Percentiles rank a stretch among this genome's conserved stretches.
phyloP scores from a whole-genome alignment of 2,329 filamentous ascomycete genomes.

The Talaromyces albobiverticillius region DNA sequence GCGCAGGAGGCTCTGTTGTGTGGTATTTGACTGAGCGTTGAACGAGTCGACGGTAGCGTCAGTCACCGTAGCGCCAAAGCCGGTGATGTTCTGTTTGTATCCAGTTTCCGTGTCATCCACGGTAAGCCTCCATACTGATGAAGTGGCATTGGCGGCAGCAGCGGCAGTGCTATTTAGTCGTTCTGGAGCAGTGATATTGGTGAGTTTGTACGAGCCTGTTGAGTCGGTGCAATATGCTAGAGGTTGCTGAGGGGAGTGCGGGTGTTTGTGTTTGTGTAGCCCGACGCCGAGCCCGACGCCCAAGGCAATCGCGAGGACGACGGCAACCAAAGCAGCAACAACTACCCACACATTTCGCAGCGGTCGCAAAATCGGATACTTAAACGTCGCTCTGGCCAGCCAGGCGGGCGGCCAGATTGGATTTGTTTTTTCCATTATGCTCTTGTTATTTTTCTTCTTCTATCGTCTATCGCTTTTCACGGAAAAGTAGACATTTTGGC shows the following conservation, averaged over 20 bases:
- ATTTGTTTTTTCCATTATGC: no score
- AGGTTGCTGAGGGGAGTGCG: constrained; percentile 6
- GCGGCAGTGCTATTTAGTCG: constrained; percentile 20
- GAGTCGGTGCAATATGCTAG: constrained; percentile 27
- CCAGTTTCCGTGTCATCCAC: constrained; percentile 26
- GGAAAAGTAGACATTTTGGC: no score
- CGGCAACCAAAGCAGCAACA: not conserved
- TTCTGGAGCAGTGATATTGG: constrained; percentile 19
- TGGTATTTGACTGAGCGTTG: constrained; percentile 27
- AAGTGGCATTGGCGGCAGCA: constrained; percentile 17
- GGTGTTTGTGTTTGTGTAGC: not conserved
- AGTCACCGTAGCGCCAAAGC: constrained; percentile 39
- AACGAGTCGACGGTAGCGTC: constrained; percentile 37
- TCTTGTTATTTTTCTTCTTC: no score
- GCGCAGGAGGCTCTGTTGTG: constrained; percentile 29
- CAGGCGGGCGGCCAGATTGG: not conserved
- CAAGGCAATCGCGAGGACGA: constrained; percentile 1
- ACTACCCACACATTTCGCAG: not conserved
- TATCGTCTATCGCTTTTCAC: no score
- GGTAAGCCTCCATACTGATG: constrained; percentile 25
- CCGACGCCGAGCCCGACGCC: constrained; percentile 10
- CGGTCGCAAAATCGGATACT: no score
- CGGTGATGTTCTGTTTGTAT: constrained; percentile 28
- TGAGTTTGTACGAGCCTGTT: constrained; percentile 25
- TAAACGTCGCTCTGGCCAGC: not conserved